Conservation (phyloP, 345 rosid genomes). For the Brassica nigra region DNA sequence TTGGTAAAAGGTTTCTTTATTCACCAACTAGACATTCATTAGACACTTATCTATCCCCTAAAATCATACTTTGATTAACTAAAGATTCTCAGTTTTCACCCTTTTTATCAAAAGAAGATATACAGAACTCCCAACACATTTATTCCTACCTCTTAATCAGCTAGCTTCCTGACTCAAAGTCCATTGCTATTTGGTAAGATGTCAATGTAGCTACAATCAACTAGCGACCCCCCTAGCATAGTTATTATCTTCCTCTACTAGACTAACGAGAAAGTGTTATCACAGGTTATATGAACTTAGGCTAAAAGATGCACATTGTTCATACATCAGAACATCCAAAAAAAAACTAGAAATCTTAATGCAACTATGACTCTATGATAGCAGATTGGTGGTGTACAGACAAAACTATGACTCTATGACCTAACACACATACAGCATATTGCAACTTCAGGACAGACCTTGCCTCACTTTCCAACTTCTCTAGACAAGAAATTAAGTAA, state of each 20-base stretch:
- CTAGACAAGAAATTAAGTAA: not conserved
- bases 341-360: not conserved
- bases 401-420: not conserved
- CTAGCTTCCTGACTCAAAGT: not conserved
- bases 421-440: not conserved
- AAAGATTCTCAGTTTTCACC: not conserved
- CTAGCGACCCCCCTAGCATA: not conserved
- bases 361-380: not conserved
- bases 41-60: not conserved
- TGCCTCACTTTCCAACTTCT: conserved; percentile 15
- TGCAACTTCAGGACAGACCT: conserved; percentile 7
- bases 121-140: not conserved
- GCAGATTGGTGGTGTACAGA: not conserved
- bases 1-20: not conserved
- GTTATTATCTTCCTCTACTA: not conserved
- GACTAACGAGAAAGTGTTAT: not conserved
- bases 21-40: not conserved
- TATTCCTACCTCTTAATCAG: not conserved
- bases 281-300: not conserved
- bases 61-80: not conserved
- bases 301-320: not conserved
- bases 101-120: no score
- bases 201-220: not conserved
- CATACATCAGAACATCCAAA: not conserved
- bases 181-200: not conserved